Evolutionary conservation across 2,329 filamentous ascomycete species (phyloP).

Genomic region (Hypoxylon rubiginosum): DNA sequence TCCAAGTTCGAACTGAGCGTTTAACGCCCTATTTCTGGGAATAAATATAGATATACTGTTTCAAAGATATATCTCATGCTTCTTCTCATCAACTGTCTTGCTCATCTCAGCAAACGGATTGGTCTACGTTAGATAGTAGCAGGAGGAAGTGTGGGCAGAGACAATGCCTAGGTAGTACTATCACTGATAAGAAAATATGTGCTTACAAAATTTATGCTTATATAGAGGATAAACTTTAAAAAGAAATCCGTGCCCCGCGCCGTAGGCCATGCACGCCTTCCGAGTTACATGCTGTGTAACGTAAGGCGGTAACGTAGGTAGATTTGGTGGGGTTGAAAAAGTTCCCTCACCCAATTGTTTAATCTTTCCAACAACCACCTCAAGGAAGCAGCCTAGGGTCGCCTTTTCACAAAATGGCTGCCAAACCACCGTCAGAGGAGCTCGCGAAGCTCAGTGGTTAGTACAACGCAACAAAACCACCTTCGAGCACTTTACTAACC

Average conservation of each 20-base stretch:
- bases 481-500: constrained; percentile 7
- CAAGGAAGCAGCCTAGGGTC: constrained; percentile 11
- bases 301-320: constrained; percentile 18
- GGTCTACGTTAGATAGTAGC: too few species aligned
- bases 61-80: background rate
- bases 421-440: constrained; percentile 57
- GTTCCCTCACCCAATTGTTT: constrained; percentile 8
- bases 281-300: constrained; percentile 25
- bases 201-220: background rate
- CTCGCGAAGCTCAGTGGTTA: constrained; percentile 58
- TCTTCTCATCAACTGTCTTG: background rate
- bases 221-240: background rate
- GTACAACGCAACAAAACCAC: constrained; percentile 21
- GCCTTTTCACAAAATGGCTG: constrained; percentile 54
- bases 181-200: background rate
- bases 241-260: constrained; percentile 22
- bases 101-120: too few species aligned
- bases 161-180: too few species aligned
- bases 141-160: too few species aligned
- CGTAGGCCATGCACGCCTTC: constrained; percentile 22
- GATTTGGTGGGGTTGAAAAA: constrained; percentile 39
- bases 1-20: background rate
- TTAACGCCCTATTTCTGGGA: background rate
- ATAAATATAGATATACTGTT: background rate
- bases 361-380: constrained; percentile 10